Evolutionary conservation across 352 stramenopile species (phyloP), one percentile per base, ranked within the genome.

Genomic region (Pythium coloratum): DNA sequence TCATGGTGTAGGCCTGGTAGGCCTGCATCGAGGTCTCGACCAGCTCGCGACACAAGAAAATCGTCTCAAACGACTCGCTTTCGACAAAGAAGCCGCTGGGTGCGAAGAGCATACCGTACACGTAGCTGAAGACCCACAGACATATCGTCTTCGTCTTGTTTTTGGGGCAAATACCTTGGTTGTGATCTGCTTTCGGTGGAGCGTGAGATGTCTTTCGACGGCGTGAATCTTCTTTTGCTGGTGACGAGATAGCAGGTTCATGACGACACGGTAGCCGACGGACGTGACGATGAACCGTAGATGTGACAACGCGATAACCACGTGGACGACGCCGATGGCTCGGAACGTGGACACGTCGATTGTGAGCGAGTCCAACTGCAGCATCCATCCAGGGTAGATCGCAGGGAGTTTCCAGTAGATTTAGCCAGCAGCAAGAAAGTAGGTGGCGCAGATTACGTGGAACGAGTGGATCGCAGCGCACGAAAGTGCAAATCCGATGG

Each of bases 1-100:
- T 63, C 64, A 71, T 71, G 0, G 14, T 44, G 46, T 59, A 62
- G 10, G 57, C 64, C 44, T 71, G 66, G 54, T 62, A 61, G 8
- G 53, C 32, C 38, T 72, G 66, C 13, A 72, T 49, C 0, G 8
- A 5, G 2, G 55, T 67, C 56, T 72, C 66, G 24, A 72, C 20
- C 14, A 61, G 6, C 34, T 72, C 66, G 0, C 66, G 51, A 8
- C 42, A 14, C 3, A 72, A 30, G 47, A 72, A 72, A 34, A 67
- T 16, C 0, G 24, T 33, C 32, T 72, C 66, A 61, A 72, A 72
- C 24, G 59, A 63, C 2, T 64, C 40, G 38, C 55, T 40, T 33
- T 72, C 50, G 42, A 72, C 53, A 13, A 67, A 64, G 16, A 72
- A 20, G 33, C 59, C 47, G 1, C 28, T 28, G 13, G 26, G 24